Evolutionary conservation across 805 yeast genomes (phyloP).

Genomic region (Hanseniaspora clermontiae): DNA sequence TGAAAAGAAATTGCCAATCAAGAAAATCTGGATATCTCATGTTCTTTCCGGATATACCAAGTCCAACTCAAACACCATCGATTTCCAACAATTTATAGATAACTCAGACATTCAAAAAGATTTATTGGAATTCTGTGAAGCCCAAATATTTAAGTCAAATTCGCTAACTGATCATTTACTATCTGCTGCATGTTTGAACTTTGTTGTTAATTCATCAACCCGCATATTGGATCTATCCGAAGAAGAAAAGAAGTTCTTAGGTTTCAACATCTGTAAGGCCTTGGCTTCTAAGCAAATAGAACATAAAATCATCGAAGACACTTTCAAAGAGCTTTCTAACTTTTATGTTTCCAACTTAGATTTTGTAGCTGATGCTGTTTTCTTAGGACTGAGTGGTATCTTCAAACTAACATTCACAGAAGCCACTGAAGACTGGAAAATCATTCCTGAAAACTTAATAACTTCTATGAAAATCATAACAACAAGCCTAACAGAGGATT

Average conservation of each 20-base stretch:
- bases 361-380: constrained; percentile 34
- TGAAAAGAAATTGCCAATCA: constrained; percentile 50
- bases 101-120: constrained; percentile 16
- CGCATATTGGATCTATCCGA: not conserved
- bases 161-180: constrained; percentile 33
- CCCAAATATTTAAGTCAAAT: constrained; percentile 17
- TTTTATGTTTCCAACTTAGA: constrained; percentile 30
- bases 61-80: not conserved
- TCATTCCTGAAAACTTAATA: constrained; percentile 24
- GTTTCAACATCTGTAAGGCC: constrained; percentile 39
- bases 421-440: constrained; percentile 22
- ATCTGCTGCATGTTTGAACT: constrained; percentile 21
- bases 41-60: constrained; percentile 22
- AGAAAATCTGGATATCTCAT: constrained; percentile 54
- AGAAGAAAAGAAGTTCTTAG: constrained; percentile 23
- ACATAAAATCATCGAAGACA: constrained; percentile 28
- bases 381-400: constrained; percentile 27
- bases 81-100: not conserved
- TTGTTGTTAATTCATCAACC: not conserved
- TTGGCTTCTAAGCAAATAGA: constrained; percentile 33
- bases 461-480: constrained; percentile 32
- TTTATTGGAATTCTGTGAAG: constrained; percentile 22
- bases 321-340: constrained; percentile 26
- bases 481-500: constrained; percentile 20
- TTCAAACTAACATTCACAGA: not conserved